phyloP scores from a whole-genome alignment of 2,329 filamentous ascomycete species.

The Tympanopsis confertula region DNA sequence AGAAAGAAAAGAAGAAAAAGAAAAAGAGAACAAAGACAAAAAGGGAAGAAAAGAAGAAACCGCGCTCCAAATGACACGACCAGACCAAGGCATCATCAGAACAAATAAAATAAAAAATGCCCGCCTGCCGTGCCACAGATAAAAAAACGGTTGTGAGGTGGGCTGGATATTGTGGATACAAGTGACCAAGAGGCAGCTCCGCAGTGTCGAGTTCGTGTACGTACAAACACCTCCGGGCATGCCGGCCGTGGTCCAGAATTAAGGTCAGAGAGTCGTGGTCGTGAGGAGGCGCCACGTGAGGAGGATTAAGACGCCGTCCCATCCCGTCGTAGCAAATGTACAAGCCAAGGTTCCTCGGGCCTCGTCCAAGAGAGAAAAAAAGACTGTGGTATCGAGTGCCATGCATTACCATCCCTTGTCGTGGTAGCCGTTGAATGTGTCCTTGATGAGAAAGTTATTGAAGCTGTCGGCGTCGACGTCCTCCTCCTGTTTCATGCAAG shows the following conservation, averaged over 20 bases:
- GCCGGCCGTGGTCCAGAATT: no score
- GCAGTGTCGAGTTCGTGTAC: no score
- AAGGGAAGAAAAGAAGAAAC: conserved; percentile 3
- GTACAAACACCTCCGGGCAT: no score
- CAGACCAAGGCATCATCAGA: conserved; percentile 1
- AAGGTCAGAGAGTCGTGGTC: no score
- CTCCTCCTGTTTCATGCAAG: conserved; percentile 45
- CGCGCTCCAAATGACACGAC: not conserved
- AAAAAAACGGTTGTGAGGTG: not conserved
- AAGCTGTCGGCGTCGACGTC: conserved; percentile 61
- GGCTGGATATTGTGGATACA: no score
- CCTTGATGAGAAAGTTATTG: conserved; percentile 78
- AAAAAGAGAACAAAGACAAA: conserved; percentile 4
- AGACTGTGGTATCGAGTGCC: no score
- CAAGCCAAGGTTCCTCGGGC: no score
- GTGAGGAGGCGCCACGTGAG: no score
- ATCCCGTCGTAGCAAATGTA: no score
- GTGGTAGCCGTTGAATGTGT: conserved; percentile 70
- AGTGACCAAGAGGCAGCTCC: no score
- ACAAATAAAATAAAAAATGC: not conserved
- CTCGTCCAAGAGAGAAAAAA: no score
- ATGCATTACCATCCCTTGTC: conserved; percentile 65
- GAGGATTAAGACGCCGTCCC: no score
- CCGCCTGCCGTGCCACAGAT: not conserved
- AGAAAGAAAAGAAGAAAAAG: conserved; percentile 3